Conservation (phyloP, 257 asterid species). For the Verbascum thapsus region DNA sequence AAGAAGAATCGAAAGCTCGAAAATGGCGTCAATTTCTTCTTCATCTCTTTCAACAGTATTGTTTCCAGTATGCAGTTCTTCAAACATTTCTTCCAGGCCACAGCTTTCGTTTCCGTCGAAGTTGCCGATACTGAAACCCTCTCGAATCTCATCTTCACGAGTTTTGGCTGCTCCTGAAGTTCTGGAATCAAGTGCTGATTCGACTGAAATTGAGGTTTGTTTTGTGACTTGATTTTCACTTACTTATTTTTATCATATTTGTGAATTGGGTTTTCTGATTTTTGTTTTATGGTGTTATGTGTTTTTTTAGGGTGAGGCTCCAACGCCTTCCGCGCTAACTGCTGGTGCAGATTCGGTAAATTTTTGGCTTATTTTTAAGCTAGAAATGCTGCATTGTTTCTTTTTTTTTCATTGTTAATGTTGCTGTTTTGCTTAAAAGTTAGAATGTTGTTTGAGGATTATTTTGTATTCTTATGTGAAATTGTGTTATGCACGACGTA, state of each 20-base stretch:
- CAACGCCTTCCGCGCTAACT: slow-evolving; percentile 45
- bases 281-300: slow-evolving; percentile 21
- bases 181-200: slow-evolving; percentile 43
- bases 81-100: slow-evolving; percentile 43
- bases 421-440: slow-evolving; percentile 3
- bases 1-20: not conserved
- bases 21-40: slow-evolving; percentile 61
- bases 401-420: not conserved
- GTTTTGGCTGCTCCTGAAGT: slow-evolving; percentile 67
- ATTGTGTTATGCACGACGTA: not conserved
- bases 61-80: slow-evolving; percentile 54
- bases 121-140: slow-evolving; percentile 41
- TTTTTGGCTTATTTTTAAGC: slow-evolving; percentile 28
- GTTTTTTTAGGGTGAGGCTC: slow-evolving; percentile 42
- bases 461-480: slow-evolving; percentile 11
- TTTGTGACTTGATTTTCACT: not conserved
- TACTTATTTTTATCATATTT: slow-evolving; percentile 6
- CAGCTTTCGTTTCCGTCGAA: slow-evolving; percentile 46
- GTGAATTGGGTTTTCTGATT: slow-evolving; percentile 27
- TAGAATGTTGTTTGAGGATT: not conserved
- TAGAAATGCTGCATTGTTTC: not conserved
- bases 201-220: slow-evolving; percentile 47
- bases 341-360: slow-evolving; percentile 54
- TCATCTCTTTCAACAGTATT: slow-evolving; percentile 45
- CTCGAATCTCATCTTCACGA: slow-evolving; percentile 44